These are phyloP conservation scores for Cutaneotrichosporon sp. DNA, from an alignment of 1,284 basidiomycete genomes.

Conservation along the genomic window DNA sequence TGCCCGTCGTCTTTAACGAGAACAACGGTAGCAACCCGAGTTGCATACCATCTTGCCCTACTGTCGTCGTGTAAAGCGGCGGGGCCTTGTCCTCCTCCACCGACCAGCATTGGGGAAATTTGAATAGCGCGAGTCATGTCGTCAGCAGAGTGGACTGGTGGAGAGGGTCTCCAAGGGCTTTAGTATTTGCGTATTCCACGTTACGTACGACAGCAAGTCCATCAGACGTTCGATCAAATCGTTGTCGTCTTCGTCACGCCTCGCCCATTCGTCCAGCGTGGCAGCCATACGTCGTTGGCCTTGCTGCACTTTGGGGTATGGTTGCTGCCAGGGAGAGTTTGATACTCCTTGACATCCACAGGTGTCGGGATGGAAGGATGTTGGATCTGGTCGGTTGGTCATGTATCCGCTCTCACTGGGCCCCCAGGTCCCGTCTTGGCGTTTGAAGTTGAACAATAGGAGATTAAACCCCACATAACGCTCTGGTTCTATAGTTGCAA, in stretches of 20 bases:
- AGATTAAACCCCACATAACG: constrained; percentile 46
- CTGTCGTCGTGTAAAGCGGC: not conserved
- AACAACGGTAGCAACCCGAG: constrained; percentile 41
- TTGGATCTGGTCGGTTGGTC: constrained; percentile 32
- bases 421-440: constrained; percentile 1
- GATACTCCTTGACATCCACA: constrained; percentile 26
- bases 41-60: constrained; percentile 37
- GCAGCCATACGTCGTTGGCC: constrained; percentile 30
- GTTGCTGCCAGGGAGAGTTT: constrained; percentile 35
- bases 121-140: constrained; percentile 27
- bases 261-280: constrained; percentile 24
- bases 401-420: constrained; percentile 30
- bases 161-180: constrained; percentile 12
- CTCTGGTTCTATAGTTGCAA: constrained; percentile 18
- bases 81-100: not conserved
- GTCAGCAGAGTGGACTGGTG: not conserved
- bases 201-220: constrained; percentile 33
- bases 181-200: not conserved
- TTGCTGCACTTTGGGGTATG: constrained; percentile 41
- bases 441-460: constrained; percentile 33
- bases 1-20: constrained; percentile 36
- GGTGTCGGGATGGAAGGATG: constrained; percentile 4
- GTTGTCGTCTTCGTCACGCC: constrained; percentile 17
- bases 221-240: constrained; percentile 36
- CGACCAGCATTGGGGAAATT: constrained; percentile 27